phyloP scores from a whole-genome alignment of 164 flowering plant species.

The Liquidambar formosana region DNA sequence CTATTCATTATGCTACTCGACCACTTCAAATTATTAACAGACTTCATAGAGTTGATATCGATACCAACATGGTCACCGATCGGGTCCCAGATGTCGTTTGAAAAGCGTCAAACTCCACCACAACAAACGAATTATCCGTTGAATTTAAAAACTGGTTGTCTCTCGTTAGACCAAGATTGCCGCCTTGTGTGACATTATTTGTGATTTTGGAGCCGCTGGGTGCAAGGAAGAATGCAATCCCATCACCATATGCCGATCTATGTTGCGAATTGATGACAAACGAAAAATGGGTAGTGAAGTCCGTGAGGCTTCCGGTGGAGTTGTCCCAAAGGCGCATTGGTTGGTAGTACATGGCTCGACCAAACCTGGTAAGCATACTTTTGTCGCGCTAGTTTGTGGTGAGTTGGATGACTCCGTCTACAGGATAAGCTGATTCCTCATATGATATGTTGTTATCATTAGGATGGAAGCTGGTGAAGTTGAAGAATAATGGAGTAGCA shows the following conservation, averaged over 20 bases:
- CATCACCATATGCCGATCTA: constrained; percentile 27
- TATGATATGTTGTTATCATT: constrained; percentile 5
- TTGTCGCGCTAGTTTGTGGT: constrained; percentile 20
- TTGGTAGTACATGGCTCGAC: constrained; percentile 30
- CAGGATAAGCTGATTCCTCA: constrained; percentile 15
- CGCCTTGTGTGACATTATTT: constrained; percentile 11
- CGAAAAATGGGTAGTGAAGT: constrained; percentile 46
- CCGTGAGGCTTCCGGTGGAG: constrained; percentile 24
- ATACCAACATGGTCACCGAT: constrained; percentile 43
- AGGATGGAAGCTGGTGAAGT: constrained; percentile 22
- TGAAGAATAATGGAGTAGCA: constrained; percentile 24
- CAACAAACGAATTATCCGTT: constrained; percentile 26
- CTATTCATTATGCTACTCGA: constrained; percentile 16
- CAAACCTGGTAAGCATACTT: constrained; percentile 16
- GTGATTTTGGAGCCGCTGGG: constrained; percentile 26
- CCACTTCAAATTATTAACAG: constrained; percentile 26
- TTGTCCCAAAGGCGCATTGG: constrained; percentile 45
- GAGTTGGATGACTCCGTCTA: constrained; percentile 19
- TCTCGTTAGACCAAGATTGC: constrained; percentile 28
- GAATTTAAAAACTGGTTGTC: constrained; percentile 1
- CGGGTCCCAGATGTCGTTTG: constrained; percentile 38
- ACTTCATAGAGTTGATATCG: constrained; percentile 32
- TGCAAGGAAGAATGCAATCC: constrained; percentile 49
- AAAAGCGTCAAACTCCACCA: constrained; percentile 47
- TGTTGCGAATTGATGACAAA: constrained; percentile 30